Evolutionary conservation across 352 stramenopile genomes (phyloP), one percentile per base, ranked within the genome.

Genomic region (Globisporangium radiosum): DNA sequence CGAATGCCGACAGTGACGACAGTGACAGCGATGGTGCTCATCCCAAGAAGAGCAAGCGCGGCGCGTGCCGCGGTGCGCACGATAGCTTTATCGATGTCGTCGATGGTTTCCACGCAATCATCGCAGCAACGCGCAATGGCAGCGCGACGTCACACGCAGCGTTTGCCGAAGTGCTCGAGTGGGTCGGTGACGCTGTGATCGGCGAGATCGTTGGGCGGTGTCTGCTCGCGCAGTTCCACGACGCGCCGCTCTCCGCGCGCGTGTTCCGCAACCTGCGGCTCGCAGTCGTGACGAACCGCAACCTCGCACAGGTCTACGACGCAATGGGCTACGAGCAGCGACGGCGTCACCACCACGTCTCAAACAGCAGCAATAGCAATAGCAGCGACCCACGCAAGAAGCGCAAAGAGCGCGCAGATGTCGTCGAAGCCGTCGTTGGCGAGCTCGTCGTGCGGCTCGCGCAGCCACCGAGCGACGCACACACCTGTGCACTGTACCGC

Each of bases 121-220:
- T 59, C 17, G 43, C 50, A 10, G 57, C 51, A 11, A 33, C 44
- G 47, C 42, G 37, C 51, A 13, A 14, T 43, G 1, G 47, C 42
- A 36, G 43, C 47, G 13, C 49, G 42, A 10, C 51, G 56, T 52
- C 58, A n/a, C 54, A 61, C 38, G 54, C 65, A 0, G 51, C 52
- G 47, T 60, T 80, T 11, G 74, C 69, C 33, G 83, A 92, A 36
- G 80, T 88, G 45, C 78, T 78, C 62, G 83, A 92, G 65, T 92
- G 83, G 83, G 60, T 92, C 36, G 83, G 83, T 43, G 83, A 92
- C 54, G 80, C 83, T 5, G 73, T 90, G 9, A 71, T 90, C 13
- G 78, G 81, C n/a, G 83, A 92, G 64, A 58, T 90, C 1, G 75
- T 88, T 13, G 81, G 72, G 3, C 64, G 81, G 7, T 87, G 76